Percentiles rank a stretch among this genome's conserved stretches.
These are phyloP conservation scores for Amaranthus palmeri DNA, from an alignment of 148 eudicot genomes.

Conservation along the genomic window DNA sequence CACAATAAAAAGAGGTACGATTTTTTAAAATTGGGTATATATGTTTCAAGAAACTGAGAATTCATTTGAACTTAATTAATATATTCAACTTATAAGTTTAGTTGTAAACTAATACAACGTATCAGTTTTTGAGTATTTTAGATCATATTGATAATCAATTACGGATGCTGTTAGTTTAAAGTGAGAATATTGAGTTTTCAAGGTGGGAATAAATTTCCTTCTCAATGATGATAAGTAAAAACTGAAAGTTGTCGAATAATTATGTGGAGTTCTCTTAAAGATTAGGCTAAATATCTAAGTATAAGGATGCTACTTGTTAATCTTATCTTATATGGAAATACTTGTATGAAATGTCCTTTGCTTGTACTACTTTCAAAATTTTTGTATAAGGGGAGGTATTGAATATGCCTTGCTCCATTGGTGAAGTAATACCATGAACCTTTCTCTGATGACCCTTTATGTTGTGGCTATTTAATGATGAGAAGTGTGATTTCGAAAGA, in stretches of 20 bases:
- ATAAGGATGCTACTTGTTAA: background rate
- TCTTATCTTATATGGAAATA: background rate
- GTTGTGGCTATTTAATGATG: too few species aligned
- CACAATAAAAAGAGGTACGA: too few species aligned
- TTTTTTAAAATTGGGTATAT: too few species aligned
- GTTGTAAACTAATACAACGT: too few species aligned
- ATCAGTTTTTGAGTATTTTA: too few species aligned
- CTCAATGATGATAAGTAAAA: background rate
- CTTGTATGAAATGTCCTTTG: constrained; percentile 6
- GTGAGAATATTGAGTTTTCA: background rate
- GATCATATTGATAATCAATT: background rate
- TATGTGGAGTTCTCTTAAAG: constrained; percentile 18
- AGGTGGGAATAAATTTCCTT: constrained; percentile 9
- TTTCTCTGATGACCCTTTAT: too few species aligned
- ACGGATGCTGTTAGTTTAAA: background rate
- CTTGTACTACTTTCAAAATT: constrained; percentile 4
- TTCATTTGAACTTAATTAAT: too few species aligned
- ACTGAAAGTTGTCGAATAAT: constrained; percentile 13
- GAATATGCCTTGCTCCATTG: constrained; percentile 18
- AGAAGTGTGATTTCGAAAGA: too few species aligned
- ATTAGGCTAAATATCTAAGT: background rate
- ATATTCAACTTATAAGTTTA: background rate
- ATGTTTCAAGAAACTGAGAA: too few species aligned
- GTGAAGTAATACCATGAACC: background rate
- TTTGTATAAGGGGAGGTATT: background rate